Base-by-base conservation (phyloP, 2,329 filamentous ascomycete species). In the Hymenoscyphus albidus region DNA sequence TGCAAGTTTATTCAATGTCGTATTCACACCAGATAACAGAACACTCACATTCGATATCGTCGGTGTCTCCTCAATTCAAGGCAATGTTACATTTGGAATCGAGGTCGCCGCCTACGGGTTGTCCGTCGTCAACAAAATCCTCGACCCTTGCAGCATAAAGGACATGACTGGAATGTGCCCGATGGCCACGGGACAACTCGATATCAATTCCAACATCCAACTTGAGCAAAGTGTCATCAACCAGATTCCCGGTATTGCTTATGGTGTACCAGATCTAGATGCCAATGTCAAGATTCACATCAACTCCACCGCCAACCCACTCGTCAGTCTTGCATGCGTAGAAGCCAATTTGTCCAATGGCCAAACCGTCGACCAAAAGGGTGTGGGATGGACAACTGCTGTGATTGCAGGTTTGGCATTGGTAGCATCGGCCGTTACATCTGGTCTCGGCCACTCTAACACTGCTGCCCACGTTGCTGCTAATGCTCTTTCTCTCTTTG, bases 381-480 rank as follows among this genome's bases (percentile, higher is more conserved):
- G 88, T 66, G 93, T 97, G 51, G 92, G 93, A 72, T 97, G 93
- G 93, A 84, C 87, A 44, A 93, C 93, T 32, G 94, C 94, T 64
- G 83, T 96, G 70, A 93, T 97, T 72, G 92, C 92, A 69, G 92
- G 92, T 66, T 80, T 96, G 57, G 92, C 91, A 70, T 82, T 97
- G 58, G 82, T 92, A 59, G 89, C 92, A 9, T 97, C 94, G 55
- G 94, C 92, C 67, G 85, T 97, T 69, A 91, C 94, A 38, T 97
- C 93, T 35, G 93, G 93, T 39, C 81, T 97, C 4, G 94, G 94
- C 12, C 93, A 97, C 77, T 92, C 92, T 59, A 97, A 97, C 76
- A 94, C 94, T 5, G 93, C 94, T 58, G 93, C 94, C 60, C 94
- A 98, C 78, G 91, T 98, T 68, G 94, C 94, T 62, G 90, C 93